Evolutionary conservation across 805 yeast genomes (phyloP).

Genomic region (Tetrapisispora pingtungensis): DNA sequence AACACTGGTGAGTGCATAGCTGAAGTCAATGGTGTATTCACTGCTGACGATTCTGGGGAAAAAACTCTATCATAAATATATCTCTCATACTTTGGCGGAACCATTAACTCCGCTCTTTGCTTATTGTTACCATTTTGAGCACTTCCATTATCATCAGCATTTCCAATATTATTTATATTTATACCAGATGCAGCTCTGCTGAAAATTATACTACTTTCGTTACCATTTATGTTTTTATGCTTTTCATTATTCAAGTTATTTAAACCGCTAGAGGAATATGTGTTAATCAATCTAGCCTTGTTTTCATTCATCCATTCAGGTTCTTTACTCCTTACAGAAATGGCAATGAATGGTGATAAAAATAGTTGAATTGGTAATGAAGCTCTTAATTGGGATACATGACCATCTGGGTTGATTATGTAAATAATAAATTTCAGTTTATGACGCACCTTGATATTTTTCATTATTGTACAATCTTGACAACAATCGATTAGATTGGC

Average conservation of each 20-base stretch:
- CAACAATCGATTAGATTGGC: slow-evolving; percentile 63
- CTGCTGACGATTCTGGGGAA: not conserved
- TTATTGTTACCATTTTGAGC: not conserved
- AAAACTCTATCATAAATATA: slow-evolving; percentile 67
- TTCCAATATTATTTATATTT: slow-evolving; percentile 57
- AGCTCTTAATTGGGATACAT: slow-evolving; percentile 83
- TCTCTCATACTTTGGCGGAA: slow-evolving; percentile 78
- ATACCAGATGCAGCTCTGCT: slow-evolving; percentile 29
- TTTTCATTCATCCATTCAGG: not conserved
- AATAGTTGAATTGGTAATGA: slow-evolving; percentile 72
- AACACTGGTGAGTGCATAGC: not conserved
- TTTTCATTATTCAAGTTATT: slow-evolving; percentile 4
- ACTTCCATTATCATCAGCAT: slow-evolving; percentile 40
- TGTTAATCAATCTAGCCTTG: slow-evolving; percentile 15
- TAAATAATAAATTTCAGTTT: slow-evolving; percentile 75
- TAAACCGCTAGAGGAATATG: slow-evolving; percentile 24
- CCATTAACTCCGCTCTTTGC: slow-evolving; percentile 35
- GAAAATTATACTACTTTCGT: slow-evolving; percentile 33
- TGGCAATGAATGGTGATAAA: slow-evolving; percentile 63
- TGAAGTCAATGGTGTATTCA: not conserved
- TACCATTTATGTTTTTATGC: slow-evolving; percentile 62
- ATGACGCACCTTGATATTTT: slow-evolving; percentile 74
- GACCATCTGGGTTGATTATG: slow-evolving; percentile 81
- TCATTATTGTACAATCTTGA: slow-evolving; percentile 73
- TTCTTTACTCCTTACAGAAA: not conserved